These are phyloP conservation scores for Clitopilus hobsonii DNA, from an alignment of 768 basidiomycete genomes.

Conservation along the genomic window DNA sequence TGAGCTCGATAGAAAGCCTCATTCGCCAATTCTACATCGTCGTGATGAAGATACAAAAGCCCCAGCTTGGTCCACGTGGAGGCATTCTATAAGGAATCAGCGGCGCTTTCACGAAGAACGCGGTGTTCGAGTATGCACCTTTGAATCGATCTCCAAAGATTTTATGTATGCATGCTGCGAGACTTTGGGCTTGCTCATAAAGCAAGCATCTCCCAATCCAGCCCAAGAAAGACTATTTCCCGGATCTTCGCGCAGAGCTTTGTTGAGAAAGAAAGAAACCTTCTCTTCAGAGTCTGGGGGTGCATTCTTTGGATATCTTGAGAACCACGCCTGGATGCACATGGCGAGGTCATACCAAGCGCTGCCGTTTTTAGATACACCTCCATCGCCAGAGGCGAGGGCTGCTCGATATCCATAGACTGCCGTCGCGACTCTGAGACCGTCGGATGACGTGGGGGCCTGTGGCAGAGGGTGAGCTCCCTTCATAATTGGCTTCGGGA, in stretches of 20 bases:
- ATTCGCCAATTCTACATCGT: slow-evolving; percentile 78
- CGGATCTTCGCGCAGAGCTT: slow-evolving; percentile 71
- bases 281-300: slow-evolving; percentile 29
- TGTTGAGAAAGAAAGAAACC: slow-evolving; percentile 51
- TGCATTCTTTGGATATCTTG: slow-evolving; percentile 22
- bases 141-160: slow-evolving; percentile 80
- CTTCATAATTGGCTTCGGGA: slow-evolving; percentile 35
- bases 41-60: slow-evolving; percentile 75
- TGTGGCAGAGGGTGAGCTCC: slow-evolving; percentile 18
- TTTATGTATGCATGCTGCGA: slow-evolving; percentile 92
- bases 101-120: slow-evolving; percentile 1
- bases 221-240: slow-evolving; percentile 76
- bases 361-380: slow-evolving; percentile 36
- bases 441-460: slow-evolving; percentile 26
- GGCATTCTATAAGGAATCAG: slow-evolving; percentile 46
- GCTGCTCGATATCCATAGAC: slow-evolving; percentile 60
- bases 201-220: slow-evolving; percentile 71
- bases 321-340: slow-evolving; percentile 48
- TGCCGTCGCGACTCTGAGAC: slow-evolving; percentile 48
- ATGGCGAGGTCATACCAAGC: slow-evolving; percentile 74
- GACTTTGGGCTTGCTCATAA: slow-evolving; percentile 58
- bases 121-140: slow-evolving; percentile 41
- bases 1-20: slow-evolving; percentile 87
- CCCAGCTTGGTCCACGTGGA: slow-evolving; percentile 85
- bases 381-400: slow-evolving; percentile 48